These are phyloP conservation scores for Rhizopus stolonifer DNA, from an alignment of 371 early-diverging fungal species.

Conservation along the genomic window DNA sequence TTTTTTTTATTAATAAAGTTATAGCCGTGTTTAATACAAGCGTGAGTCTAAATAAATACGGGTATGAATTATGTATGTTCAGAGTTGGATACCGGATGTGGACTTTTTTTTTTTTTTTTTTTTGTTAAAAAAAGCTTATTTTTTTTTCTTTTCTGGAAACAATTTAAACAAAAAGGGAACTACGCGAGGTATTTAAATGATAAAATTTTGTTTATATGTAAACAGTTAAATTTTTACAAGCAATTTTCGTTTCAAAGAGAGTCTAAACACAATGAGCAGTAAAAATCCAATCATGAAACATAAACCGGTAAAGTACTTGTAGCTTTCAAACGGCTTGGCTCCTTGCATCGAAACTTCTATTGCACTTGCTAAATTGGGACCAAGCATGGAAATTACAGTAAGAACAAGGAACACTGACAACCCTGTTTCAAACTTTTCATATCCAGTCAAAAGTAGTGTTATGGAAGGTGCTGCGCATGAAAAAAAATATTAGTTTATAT, in stretches of 20 bases:
- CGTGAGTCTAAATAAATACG: too few relatives aligned
- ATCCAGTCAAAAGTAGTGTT: conserved; percentile 25
- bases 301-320: conserved; percentile 41
- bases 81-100: too few relatives aligned
- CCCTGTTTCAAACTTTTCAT: conserved; percentile 31
- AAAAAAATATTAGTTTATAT: background rate
- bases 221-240: conserved; percentile 17
- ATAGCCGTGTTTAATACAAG: too few relatives aligned
- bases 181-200: background rate
- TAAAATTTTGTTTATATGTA: too few relatives aligned
- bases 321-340: conserved; percentile 19
- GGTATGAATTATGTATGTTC: too few relatives aligned
- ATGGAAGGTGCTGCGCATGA: conserved; percentile 28
- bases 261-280: conserved; percentile 18
- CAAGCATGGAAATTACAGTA: conserved; percentile 28
- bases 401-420: conserved; percentile 28
- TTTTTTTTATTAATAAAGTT: too few relatives aligned
- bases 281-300: conserved; percentile 25
- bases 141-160: too few relatives aligned
- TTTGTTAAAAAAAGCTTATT: too few relatives aligned
- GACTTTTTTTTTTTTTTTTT: too few relatives aligned
- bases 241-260: conserved; percentile 16
- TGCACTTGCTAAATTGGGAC: conserved; percentile 34
- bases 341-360: conserved; percentile 14
- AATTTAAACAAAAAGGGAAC: background rate